Evolutionary conservation across 1,284 basidiomycete species (phyloP).

Genomic region (Pulchroboletus neoregius): DNA sequence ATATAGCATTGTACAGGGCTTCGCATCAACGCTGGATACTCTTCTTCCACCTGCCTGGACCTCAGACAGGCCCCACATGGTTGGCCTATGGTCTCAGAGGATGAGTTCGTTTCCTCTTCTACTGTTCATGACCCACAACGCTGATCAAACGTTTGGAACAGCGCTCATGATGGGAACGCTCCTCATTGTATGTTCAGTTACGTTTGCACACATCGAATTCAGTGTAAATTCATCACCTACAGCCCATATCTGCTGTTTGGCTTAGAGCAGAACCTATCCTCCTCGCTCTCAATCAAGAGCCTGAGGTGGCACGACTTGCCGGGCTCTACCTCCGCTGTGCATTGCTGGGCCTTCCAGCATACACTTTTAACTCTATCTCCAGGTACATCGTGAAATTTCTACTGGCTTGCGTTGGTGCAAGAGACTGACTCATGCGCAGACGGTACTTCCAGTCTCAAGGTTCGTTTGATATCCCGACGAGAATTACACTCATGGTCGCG

Average conservation of each 20-base stretch:
- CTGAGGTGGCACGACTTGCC: conserved; percentile 80
- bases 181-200: conserved; percentile 48
- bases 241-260: conserved; percentile 75
- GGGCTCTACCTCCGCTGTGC: conserved; percentile 75
- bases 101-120: conserved; percentile 51
- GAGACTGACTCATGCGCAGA: conserved; percentile 34
- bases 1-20: conserved; percentile 76
- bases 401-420: neutral
- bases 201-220: neutral
- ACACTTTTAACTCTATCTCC: conserved; percentile 72
- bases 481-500: conserved; percentile 80
- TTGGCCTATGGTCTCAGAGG: conserved; percentile 91
- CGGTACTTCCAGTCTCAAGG: conserved; percentile 91
- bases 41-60: conserved; percentile 92
- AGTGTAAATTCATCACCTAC: neutral
- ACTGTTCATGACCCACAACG: neutral
- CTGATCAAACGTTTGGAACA: conserved; percentile 30
- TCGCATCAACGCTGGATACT: conserved; percentile 84
- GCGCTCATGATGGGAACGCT: conserved; percentile 63
- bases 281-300: conserved; percentile 80
- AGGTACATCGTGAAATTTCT: conserved; percentile 40
- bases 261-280: conserved; percentile 80
- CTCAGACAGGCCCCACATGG: conserved; percentile 72
- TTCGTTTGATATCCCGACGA: conserved; percentile 83
- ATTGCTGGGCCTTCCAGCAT: conserved; percentile 84